A percentile compares a stretch with the other conserved stretches of the same genome.
Conservation (phyloP, 1,139 yeast species). For the Meyerozyma elateridarum region DNA sequence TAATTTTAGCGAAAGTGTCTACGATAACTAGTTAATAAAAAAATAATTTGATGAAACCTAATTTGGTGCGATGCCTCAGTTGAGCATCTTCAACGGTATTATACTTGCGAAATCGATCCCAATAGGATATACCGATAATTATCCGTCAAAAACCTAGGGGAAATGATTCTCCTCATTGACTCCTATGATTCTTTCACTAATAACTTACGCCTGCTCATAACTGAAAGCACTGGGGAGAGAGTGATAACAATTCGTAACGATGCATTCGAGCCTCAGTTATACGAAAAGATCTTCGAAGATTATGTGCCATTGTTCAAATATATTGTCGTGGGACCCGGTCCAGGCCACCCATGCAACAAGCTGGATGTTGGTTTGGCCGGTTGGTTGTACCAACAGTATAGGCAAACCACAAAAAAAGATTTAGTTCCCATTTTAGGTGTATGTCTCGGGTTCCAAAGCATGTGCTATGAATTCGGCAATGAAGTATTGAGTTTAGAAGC, state of each 20-base stretch:
- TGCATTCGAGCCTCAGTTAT: conserved; percentile 37
- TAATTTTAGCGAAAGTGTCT: conserved; percentile 16
- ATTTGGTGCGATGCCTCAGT: too few relatives aligned
- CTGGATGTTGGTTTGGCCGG: conserved; percentile 76
- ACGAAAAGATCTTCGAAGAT: conserved; percentile 31
- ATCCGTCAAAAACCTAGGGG: too few relatives aligned
- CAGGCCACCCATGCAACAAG: conserved; percentile 73
- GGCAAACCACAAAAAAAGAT: conserved; percentile 9
- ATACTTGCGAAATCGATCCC: too few relatives aligned
- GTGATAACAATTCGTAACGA: conserved; percentile 79
- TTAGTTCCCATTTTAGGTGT: conserved; percentile 78
- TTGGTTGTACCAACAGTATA: conserved; percentile 36
- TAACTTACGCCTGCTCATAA: conserved; percentile 68
- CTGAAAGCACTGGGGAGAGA: conserved; percentile 44
- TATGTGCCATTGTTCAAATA: conserved; percentile 58
- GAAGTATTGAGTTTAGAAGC: conserved; percentile 46
- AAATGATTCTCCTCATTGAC: conserved; percentile 70
- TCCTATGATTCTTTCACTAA: conserved; percentile 93
- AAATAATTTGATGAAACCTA: too few relatives aligned
- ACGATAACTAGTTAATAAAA: not conserved
- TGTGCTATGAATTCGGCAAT: conserved; percentile 67
- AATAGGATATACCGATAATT: too few relatives aligned
- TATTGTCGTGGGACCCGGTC: conserved; percentile 93
- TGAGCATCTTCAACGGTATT: too few relatives aligned
- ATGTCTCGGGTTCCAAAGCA: conserved; percentile 87